Conservation (phyloP, 2,329 filamentous ascomycete genomes). For the Sclerotinia subarctica region DNA sequence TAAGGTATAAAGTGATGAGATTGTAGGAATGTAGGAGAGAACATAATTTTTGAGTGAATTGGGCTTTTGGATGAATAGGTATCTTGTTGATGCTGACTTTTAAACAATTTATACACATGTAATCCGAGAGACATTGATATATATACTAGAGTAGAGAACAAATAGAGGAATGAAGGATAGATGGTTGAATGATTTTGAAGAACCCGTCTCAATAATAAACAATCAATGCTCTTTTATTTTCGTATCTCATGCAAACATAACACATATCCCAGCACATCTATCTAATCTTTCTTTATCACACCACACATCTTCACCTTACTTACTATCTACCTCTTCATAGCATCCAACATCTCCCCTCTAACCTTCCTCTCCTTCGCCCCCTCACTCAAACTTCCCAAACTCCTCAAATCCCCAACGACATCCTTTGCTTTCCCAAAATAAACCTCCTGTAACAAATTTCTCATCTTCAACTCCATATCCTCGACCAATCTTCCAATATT, state of each 20-base stretch:
- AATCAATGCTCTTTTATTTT: slow-evolving; percentile 9
- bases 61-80: neutral
- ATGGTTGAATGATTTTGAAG: neutral
- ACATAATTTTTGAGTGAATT: too few species aligned
- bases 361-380: slow-evolving; percentile 78
- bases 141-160: neutral
- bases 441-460: slow-evolving; percentile 95
- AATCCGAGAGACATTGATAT: too few species aligned
- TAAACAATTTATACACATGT: neutral
- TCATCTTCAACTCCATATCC: slow-evolving; percentile 99
- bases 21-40: neutral
- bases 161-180: neutral
- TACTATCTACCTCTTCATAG: slow-evolving; percentile 42
- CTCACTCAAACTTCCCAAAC: slow-evolving; percentile 79
- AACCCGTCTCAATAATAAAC: neutral
- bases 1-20: neutral
- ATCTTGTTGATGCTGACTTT: too few species aligned
- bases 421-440: slow-evolving; percentile 99
- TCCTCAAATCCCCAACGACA: slow-evolving; percentile 91
- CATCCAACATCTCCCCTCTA: slow-evolving; percentile 82
- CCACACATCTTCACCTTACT: too few species aligned
- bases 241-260: slow-evolving; percentile 19
- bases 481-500: slow-evolving; percentile 94
- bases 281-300: neutral
- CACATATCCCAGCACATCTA: neutral